Evolutionary conservation across 495 filamentous ascomycete species (phyloP).

Genomic region (Entonaema liquescens): DNA sequence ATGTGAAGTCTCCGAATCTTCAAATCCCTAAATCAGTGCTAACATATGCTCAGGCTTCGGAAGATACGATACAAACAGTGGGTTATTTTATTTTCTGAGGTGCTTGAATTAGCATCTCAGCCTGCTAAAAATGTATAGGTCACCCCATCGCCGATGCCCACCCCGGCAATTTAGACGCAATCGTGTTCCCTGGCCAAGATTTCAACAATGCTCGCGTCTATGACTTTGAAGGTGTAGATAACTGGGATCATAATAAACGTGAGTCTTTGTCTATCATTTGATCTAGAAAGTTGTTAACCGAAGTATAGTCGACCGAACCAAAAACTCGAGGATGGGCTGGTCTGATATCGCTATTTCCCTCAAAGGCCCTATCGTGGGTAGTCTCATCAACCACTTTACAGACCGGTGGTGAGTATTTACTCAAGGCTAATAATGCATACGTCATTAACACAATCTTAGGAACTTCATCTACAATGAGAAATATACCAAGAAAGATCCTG

Average conservation of each 20-base stretch:
- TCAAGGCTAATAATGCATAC: background rate
- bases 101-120: background rate
- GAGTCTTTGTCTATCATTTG: constrained; percentile 10
- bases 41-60: constrained; percentile 60
- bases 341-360: constrained; percentile 86
- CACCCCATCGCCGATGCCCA: constrained; percentile 90
- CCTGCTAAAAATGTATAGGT: constrained; percentile 51
- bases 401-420: constrained; percentile 71
- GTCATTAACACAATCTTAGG: constrained; percentile 40
- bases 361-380: constrained; percentile 80
- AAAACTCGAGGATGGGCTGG: constrained; percentile 91
- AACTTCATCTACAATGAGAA: constrained; percentile 91
- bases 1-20: constrained; percentile 20
- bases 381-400: constrained; percentile 80
- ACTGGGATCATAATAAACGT: constrained; percentile 86
- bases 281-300: constrained; percentile 31
- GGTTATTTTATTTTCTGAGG: constrained; percentile 18
- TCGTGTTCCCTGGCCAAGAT: constrained; percentile 90
- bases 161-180: constrained; percentile 74
- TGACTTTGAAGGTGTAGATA: constrained; percentile 85
- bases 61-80: constrained; percentile 67
- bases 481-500: constrained; percentile 71
- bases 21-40: background rate
- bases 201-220: constrained; percentile 91
- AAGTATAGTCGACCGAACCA: constrained; percentile 70